Evolutionary conservation across 2,329 filamentous ascomycete species (phyloP), one percentile per base, ranked within the genome.

Genomic region (Diplocarpon mali): DNA sequence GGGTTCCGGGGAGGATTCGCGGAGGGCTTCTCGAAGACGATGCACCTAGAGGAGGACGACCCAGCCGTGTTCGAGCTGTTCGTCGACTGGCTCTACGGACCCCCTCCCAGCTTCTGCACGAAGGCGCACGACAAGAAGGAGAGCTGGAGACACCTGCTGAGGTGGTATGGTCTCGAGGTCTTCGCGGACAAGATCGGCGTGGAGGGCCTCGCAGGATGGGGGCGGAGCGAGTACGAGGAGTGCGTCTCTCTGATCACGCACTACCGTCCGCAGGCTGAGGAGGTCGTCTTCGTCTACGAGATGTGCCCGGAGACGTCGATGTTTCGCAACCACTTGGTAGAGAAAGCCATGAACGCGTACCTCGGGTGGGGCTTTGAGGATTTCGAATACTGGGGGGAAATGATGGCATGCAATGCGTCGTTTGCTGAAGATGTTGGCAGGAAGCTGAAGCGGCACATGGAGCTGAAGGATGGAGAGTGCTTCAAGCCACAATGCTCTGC

Each of bases 41-140:
- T 43, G 17, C 17, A 35, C 6, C 27, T 50, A 1, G 42, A 41
- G 2, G 49, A 48, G 13, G 47, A 53, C 28, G 36, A 46, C n/a
- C 43, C 47, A 3, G 10, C 24, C 0, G 38, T 38, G 6, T 53
- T 52, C 16, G 30, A 16, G 6, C n/a, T 27, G 5, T 44, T 44
- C 16, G 42, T 44, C n/a, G 20, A 38, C 16, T 44, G 41, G 41
- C 24, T 43, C 5, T 43, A 38, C 16, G 17, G 31, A 3, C 3
- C 30, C 13, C 12, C 7, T 4, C 14, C 14, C 4, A 12, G 38
- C 12, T 32, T 32, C 4, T 12, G 30, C n/a, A 14, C n/a, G 5
- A 32, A 32, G 30, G 11, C n/a, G 10, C 30, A 24, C 17, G 31
- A 28, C 12, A 32, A 12, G 1, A 28, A 20, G 10, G 28, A 40